phyloP scores from a whole-genome alignment of 306 rosid genomes.

The Vigna unguiculata region DNA sequence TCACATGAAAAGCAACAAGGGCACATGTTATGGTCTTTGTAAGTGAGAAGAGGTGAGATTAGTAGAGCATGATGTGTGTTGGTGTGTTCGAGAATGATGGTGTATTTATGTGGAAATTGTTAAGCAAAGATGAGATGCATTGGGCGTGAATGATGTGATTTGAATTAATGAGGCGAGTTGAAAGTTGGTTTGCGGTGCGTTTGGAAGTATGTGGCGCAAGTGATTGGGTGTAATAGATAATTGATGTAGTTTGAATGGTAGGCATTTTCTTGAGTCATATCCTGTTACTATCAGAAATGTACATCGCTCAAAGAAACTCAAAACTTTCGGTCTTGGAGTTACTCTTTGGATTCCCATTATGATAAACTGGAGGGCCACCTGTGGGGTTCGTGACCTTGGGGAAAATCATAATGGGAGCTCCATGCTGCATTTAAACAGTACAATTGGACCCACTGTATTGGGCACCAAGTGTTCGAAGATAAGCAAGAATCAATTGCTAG shows the following conservation, averaged over 20 bases:
- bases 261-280: constrained; percentile 44
- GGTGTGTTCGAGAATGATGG: neutral
- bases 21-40: neutral
- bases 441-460: constrained; percentile 50
- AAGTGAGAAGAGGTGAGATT: neutral
- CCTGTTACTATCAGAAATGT: constrained; percentile 38
- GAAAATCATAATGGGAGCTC: constrained; percentile 53
- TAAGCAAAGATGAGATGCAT: neutral
- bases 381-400: constrained; percentile 49
- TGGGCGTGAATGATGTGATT: neutral
- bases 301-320: constrained; percentile 17
- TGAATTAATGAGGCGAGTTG: constrained; percentile 1
- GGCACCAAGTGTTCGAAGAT: constrained; percentile 46
- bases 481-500: constrained; percentile 42
- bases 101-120: neutral
- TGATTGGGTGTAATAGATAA: constrained; percentile 28
- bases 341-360: constrained; percentile 58
- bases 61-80: neutral
- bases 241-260: constrained; percentile 37
- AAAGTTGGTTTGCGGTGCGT: constrained; percentile 13
- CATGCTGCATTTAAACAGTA: constrained; percentile 50
- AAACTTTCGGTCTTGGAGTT: constrained; percentile 47
- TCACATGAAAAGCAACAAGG: constrained; percentile 4
- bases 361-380: constrained; percentile 46
- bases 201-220: constrained; percentile 33